These are phyloP conservation scores for Globisporangium mamillatum DNA, from an alignment of 352 stramenopile genomes.

Conservation along the genomic window DNA sequence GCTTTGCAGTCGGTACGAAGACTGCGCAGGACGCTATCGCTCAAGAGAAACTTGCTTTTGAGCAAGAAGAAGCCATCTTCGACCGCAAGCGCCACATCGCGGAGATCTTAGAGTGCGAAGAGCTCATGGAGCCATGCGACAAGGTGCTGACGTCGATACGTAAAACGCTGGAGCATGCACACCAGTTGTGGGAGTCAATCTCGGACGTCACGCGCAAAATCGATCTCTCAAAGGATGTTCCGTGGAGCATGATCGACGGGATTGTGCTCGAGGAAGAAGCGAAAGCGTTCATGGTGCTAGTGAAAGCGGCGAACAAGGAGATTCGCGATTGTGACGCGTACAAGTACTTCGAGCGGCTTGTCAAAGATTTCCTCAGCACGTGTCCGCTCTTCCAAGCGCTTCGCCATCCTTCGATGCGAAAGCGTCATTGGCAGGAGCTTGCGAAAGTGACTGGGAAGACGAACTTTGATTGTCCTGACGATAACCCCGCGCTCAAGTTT, in stretches of 20 bases:
- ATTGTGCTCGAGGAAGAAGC: conserved; percentile 92
- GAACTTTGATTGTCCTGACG: conserved; percentile 57
- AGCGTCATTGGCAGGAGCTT: conserved; percentile 72
- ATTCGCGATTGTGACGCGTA: conserved; percentile 91
- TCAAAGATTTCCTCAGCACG: conserved; percentile 74
- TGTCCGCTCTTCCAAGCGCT: conserved; percentile 80
- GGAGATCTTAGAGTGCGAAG: conserved; percentile 91
- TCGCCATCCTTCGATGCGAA: conserved; percentile 70
- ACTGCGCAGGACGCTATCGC: conserved; percentile 39
- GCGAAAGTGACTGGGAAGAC: conserved; percentile 50
- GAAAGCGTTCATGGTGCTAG: conserved; percentile 81
- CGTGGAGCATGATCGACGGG: conserved; percentile 91
- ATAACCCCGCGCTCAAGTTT: conserved; percentile 69
- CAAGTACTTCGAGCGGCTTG: conserved; percentile 77
- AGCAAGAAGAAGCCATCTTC: conserved; percentile 37
- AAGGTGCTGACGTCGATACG: conserved; percentile 77
- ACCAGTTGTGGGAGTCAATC: conserved; percentile 87
- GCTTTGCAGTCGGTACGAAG: conserved; percentile 42
- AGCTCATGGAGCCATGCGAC: conserved; percentile 81
- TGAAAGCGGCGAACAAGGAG: conserved; percentile 88
- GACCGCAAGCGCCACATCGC: conserved; percentile 84
- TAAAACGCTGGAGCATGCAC: conserved; percentile 65
- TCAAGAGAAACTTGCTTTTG: conserved; percentile 33
- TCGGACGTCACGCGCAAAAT: conserved; percentile 89
- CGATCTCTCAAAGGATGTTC: conserved; percentile 78